phyloP scores from a whole-genome alignment of 1,284 basidiomycete genomes.

The Rhodotorula sp. region DNA sequence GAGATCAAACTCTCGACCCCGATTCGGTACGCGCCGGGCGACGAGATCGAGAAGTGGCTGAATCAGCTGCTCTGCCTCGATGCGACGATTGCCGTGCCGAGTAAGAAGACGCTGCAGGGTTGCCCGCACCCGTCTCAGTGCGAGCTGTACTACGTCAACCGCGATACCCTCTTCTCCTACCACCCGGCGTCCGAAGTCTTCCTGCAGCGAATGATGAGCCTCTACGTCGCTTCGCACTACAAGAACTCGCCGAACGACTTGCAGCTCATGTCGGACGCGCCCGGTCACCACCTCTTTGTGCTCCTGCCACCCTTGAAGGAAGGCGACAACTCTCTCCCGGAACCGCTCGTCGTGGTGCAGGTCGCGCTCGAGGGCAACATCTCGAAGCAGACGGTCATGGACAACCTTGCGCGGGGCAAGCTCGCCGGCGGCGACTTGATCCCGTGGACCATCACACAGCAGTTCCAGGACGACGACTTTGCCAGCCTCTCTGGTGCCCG shows the following conservation, averaged over 20 bases:
- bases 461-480: constrained; percentile 94
- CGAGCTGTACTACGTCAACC: constrained; percentile 91
- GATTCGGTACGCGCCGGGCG: constrained; percentile 85
- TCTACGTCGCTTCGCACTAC: constrained; percentile 97
- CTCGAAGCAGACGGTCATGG: constrained; percentile 79
- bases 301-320: constrained; percentile 86
- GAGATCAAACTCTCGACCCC: constrained; percentile 95
- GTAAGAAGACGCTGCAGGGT: constrained; percentile 61
- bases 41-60: constrained; percentile 93
- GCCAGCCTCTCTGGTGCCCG: constrained; percentile 87
- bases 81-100: constrained; percentile 69
- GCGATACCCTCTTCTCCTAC: constrained; percentile 95
- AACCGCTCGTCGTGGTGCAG: constrained; percentile 91
- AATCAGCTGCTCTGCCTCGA: constrained; percentile 89
- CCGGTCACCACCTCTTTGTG: constrained; percentile 95
- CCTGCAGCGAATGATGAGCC: constrained; percentile 95
- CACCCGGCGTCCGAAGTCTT: constrained; percentile 96
- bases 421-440: constrained; percentile 94
- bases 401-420: constrained; percentile 74
- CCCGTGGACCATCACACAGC: constrained; percentile 92
- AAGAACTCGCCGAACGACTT: constrained; percentile 99
- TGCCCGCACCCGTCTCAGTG: constrained; percentile 92
- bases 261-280: constrained; percentile 93
- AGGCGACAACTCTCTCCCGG: constrained; percentile 79
- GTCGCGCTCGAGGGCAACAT: constrained; percentile 96